Evolutionary conservation across 306 rosid species (phyloP), one percentile per base, ranked within the genome.

Genomic region (Begonia fuchsioides): DNA sequence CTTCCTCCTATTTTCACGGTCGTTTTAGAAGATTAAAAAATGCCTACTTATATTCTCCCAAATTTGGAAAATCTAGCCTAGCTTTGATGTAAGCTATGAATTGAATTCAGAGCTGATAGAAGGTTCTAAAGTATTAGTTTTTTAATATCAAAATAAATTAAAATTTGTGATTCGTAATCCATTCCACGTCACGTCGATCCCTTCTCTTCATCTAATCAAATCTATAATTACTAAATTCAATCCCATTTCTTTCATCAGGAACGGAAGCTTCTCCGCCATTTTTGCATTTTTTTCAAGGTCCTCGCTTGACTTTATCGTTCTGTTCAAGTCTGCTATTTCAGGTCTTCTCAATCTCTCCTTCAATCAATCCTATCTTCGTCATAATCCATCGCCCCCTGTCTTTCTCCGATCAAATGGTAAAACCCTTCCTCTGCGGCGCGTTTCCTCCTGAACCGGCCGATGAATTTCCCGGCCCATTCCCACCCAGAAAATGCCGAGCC

Each of bases 221-320:
- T n/a, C n/a, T n/a, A n/a, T n/a, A n/a, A n/a, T n/a, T n/a, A n/a
- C n/a, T n/a, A n/a, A n/a, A n/a, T n/a, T n/a, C n/a, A n/a, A n/a
- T n/a, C n/a, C n/a, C n/a, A n/a, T n/a, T 4, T 19, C 32, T 26
- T 26, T 5, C 35, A 26, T 41, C 45, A 5, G 45, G 14, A 41
- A 1, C 4, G 38, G 82, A 86, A 86, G 54, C 79, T 82, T 79
- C 35, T 19, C 15, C 51, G 9, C 18, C 49, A 53, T 57, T 43
- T 53, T 19, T 17, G 38, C 7, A 26, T 49, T 74, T 62, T 74
- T 62, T 69, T 66, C 63, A 73, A 60, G 35, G 65, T 13, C 45
- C 59, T 3, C 44, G 52, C 45, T 78, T 80, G 83, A 74, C 83
- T 39, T 51, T 50, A 61, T 58, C 58, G 74, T 78, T 68, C 72